Evolutionary conservation across 805 yeast species (phyloP), one percentile per base, ranked within the genome.

Genomic region (Lipomyces mesembrius): DNA sequence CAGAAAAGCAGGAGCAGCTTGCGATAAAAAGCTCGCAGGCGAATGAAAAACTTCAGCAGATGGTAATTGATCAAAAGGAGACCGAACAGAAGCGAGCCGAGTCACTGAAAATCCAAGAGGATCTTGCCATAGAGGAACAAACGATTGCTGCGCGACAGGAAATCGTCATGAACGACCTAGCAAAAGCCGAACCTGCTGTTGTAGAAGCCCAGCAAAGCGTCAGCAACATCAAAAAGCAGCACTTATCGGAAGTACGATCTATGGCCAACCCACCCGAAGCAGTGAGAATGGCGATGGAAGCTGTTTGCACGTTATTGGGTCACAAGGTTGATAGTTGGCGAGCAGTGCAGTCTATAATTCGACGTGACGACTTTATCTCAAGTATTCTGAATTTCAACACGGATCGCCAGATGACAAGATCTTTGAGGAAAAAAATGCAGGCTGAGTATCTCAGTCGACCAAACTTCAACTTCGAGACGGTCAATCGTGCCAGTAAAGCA

Each of bases 211-310:
- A 89, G 73, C 80, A 84, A 67, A 96, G 97, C 17, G 98, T 94
- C n/a, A 89, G 90, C 71, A 90, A 91, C 72, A 94, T 94, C 68
- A 92, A 92, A 77, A 94, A 94, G 75, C 96, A 91, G 67, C 98
- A 94, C 74, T 80, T 94, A 54, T 90, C 96, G 0, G 98, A 94
- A 77, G 80, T 94, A 35, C 81, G 97, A 74, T 88, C 97, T 14
- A 90, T 94, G 96, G 78, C 85, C 6, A 91, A 91, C 67, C 98
- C 98, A 0, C 98, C 98, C 0, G 88, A 86, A 8, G 88, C 95
- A 0, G 94, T 94, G 4, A 92, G 91, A 73, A 76, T 90, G 73
- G 88, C 97, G 0, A 79, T 94, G 80, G 98, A 94, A 73, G 89
- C 97, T 2, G 97, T 94, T 0, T 92, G 97, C 77, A 81, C 85